A percentile compares a stretch with the other conserved stretches of the same genome.
These are phyloP conservation scores for Pseudozyma thailandica DNA, from an alignment of 1,284 basidiomycete species.

Conservation along the genomic window DNA sequence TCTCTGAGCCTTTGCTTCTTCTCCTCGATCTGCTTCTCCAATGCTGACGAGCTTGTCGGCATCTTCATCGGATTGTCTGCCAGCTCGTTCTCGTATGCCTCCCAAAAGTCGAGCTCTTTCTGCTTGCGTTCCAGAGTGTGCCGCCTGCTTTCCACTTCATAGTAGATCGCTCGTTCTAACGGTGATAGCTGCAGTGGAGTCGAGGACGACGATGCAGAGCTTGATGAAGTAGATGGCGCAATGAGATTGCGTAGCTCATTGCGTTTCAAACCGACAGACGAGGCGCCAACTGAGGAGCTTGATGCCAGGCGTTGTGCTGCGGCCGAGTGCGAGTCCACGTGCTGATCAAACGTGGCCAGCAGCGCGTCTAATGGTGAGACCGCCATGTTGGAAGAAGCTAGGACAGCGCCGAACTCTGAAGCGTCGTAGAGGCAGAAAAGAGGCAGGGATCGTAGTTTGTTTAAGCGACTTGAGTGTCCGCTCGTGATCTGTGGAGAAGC, in stretches of 20 bases:
- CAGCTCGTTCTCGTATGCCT: conserved; percentile 32
- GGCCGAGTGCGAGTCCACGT: conserved; percentile 24
- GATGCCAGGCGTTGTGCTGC: conserved; percentile 10
- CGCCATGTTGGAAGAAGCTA: conserved; percentile 9
- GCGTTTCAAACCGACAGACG: conserved; percentile 12
- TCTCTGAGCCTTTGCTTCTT: conserved; percentile 27
- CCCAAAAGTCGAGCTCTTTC: conserved; percentile 47
- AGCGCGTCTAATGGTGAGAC: conserved; percentile 35
- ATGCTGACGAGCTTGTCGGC: conserved; percentile 26
- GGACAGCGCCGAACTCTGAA: neutral
- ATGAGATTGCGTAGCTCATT: conserved; percentile 28
- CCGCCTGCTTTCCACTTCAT: conserved; percentile 37
- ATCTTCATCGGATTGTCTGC: conserved; percentile 30
- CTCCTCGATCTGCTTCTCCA: conserved; percentile 30
- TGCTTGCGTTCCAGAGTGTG: conserved; percentile 16
- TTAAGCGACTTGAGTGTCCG: no score
- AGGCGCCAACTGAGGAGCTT: conserved; percentile 7
- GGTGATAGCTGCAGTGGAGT: conserved; percentile 20
- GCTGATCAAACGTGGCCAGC: conserved; percentile 28
- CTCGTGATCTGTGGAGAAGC: no score
- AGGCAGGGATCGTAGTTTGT: no score
- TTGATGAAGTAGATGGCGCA: neutral
- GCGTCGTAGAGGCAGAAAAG: neutral
- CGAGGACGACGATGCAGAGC: neutral
- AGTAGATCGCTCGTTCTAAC: conserved; percentile 42